These are phyloP conservation scores for Oryza rufipogon DNA, from an alignment of 176 grass and related monocot species.

Conservation along the genomic window DNA sequence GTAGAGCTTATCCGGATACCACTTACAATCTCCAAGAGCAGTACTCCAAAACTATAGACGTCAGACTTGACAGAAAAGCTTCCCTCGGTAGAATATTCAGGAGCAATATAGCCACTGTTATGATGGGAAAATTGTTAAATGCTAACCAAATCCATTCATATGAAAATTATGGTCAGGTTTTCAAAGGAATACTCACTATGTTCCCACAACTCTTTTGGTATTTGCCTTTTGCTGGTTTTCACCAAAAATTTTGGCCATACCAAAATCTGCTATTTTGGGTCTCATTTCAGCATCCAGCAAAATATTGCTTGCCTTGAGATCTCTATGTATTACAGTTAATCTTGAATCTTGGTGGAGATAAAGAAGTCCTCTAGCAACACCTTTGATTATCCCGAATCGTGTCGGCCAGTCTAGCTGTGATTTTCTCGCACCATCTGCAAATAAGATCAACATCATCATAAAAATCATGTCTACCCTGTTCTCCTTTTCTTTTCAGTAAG, in stretches of 20 bases:
- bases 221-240: constrained; percentile 63
- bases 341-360: constrained; percentile 76
- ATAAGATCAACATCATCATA: neutral
- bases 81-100: constrained; percentile 62
- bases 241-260: constrained; percentile 74
- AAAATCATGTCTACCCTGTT: neutral
- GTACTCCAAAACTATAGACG: constrained; percentile 68
- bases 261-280: constrained; percentile 71
- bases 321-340: constrained; percentile 65
- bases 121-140: neutral
- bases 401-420: constrained; percentile 46
- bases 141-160: neutral
- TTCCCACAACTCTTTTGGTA: constrained; percentile 62
- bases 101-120: constrained; percentile 70
- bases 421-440: constrained; percentile 45
- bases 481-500: neutral
- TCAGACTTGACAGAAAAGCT: constrained; percentile 67
- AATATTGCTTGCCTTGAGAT: constrained; percentile 66
- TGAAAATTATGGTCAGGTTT: neutral
- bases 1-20: constrained; percentile 56
- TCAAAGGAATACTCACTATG: constrained; percentile 52
- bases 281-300: constrained; percentile 57
- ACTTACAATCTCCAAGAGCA: constrained; percentile 62
- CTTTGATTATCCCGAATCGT: constrained; percentile 54
- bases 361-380: constrained; percentile 57